phyloP scores from a whole-genome alignment of 306 rosid species.

The Nissolia schottii region DNA sequence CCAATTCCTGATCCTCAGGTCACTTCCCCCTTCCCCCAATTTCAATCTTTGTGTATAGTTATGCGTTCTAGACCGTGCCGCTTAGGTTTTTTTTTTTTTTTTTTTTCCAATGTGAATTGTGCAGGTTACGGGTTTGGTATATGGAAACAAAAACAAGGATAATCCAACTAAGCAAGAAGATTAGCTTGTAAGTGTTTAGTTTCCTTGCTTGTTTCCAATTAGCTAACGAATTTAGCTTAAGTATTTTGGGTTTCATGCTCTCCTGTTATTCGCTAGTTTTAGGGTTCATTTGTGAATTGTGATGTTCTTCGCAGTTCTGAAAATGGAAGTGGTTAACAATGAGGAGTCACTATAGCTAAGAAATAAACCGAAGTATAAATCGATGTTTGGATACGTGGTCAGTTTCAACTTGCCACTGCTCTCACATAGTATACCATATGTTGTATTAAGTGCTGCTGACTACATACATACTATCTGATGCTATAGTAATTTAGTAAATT shows the following conservation, averaged over 20 bases:
- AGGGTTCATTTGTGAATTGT: not conserved
- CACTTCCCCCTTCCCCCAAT: not conserved
- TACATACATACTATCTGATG: not conserved
- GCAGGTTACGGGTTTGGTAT: slow-evolving; percentile 72
- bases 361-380: not conserved
- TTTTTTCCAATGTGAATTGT: not conserved
- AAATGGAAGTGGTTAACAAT: not conserved
- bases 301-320: not conserved
- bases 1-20: slow-evolving; percentile 94
- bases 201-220: not conserved
- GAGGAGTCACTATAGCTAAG: not conserved
- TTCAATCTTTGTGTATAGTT: too few relatives aligned
- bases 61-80: not conserved
- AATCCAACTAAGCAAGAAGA: slow-evolving; percentile 30
- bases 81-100: not conserved
- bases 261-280: not conserved
- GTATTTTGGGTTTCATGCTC: not conserved
- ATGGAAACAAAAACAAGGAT: slow-evolving; percentile 61
- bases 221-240: not conserved
- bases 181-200: slow-evolving; percentile 29
- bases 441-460: not conserved
- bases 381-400: not conserved
- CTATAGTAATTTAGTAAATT: not conserved
- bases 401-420: slow-evolving; percentile 10
- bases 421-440: slow-evolving; percentile 6